Base-by-base conservation (phyloP, 768 basidiomycete species). In the Tephrocybe sp. region DNA sequence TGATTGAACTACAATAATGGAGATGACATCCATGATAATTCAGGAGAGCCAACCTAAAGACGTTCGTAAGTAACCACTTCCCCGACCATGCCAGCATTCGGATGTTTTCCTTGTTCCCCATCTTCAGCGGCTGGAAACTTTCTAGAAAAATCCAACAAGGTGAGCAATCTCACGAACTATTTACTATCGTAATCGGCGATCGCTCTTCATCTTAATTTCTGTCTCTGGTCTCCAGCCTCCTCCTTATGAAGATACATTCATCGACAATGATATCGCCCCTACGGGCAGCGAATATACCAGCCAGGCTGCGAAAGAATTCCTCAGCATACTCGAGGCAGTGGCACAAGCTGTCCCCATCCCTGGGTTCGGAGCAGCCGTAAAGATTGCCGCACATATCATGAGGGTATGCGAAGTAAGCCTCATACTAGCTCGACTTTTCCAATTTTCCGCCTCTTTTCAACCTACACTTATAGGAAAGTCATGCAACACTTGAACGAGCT, bases 401-500 rank as follows among this genome's bases (percentile, higher is more conserved):
- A 21, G 44, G 37, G 52, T 48, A 5, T 57, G 56, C 4, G 56
- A 57, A 17, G 51, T 57, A 26, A 47, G 44, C n/a, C 28, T 5
- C 28, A 30, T 30, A n/a, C 28, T 30, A 4, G 10, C 9, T 4
- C 11, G 18, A 10, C 24, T 21, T 24, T 3, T 11, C n/a, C 21
- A 11, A 30, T 3, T 5, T 39, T 3, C 8, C 8, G 9, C 1
- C 10, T 14, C 7, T 14, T 9, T 3, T 8, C 20, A 20, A 20
- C 3, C n/a, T 7, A 17, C 11, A 12, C 28, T 11, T 24, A 11
- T n/a, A 57, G 55, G 51, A 53, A 2, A 43, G 44, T 12, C 39
- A 50, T 30, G 39, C 18, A 3, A 52, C 33, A 26, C 26, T 57
- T 0, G 48, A 45, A 26, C 47, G 28, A 3, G 51, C 55, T 17